Percentiles rank a stretch among this genome's conserved stretches.
Conservation (phyloP, 441 rosid species). For the Bruguiera hainesii region DNA sequence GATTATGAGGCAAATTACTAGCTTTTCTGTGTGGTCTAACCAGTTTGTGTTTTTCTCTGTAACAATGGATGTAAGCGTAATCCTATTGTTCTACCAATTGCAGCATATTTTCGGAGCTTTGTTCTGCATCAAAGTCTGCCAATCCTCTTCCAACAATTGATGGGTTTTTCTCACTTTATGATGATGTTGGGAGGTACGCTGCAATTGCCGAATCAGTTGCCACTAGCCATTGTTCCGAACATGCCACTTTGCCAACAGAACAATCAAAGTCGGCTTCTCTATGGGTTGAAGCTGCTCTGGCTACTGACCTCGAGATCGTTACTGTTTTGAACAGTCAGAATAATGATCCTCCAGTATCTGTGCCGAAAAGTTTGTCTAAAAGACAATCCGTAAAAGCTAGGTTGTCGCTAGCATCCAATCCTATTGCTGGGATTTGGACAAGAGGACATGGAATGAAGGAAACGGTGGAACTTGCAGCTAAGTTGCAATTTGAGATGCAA, state of each 20-base stretch:
- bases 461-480: slow-evolving; percentile 50
- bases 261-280: slow-evolving; percentile 56
- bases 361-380: slow-evolving; percentile 38
- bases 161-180: slow-evolving; percentile 53
- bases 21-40: too few relatives aligned
- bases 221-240: slow-evolving; percentile 25
- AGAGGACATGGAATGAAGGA: slow-evolving; percentile 55
- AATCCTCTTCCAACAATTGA: slow-evolving; percentile 75
- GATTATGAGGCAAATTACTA: too few relatives aligned
- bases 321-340: slow-evolving; percentile 47
- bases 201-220: slow-evolving; percentile 42
- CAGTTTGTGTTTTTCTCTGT: neutral
- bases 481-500: slow-evolving; percentile 69
- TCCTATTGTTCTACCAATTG: slow-evolving; percentile 11
- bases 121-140: slow-evolving; percentile 54
- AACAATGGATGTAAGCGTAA: slow-evolving; percentile 7
- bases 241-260: slow-evolving; percentile 27
- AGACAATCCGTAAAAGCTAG: slow-evolving; percentile 36
- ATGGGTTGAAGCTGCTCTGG: slow-evolving; percentile 94
- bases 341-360: slow-evolving; percentile 36
- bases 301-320: slow-evolving; percentile 81
- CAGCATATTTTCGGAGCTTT: slow-evolving; percentile 87
- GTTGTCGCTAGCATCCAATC: slow-evolving; percentile 19
- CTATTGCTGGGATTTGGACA: slow-evolving; percentile 41
- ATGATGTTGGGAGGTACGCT: slow-evolving; percentile 43